Base-by-base conservation (phyloP, 2,329 filamentous ascomycete species). In the Endoconidiophora laricicola region DNA sequence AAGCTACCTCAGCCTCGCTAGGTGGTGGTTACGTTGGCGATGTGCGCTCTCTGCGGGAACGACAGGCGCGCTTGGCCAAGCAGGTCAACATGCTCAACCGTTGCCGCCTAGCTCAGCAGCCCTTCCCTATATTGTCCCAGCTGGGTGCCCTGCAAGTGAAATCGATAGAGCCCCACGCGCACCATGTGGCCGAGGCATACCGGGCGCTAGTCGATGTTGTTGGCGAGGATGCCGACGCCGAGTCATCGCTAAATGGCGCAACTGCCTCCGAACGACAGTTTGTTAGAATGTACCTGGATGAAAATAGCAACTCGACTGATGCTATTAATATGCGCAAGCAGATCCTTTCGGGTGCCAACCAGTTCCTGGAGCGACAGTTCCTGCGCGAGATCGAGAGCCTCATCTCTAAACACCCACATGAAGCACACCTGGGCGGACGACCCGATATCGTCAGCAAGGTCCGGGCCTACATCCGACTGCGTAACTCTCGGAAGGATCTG, bases 391-490 rank as follows among this genome's bases (percentile, higher is more conserved):
- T 96, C 37, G 85, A 94, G 60, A 73, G 70, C 7, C 70, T 83
- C 39, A 82, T 98, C 54, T 73, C 76, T 38, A 93, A 83, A 63
- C 86, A 91, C 61, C 87, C 88, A 2, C 78, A 82, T 50, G 88
- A 95, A 61, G 90, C 91, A 26, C 85, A 85, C 60, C 74, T 94
- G 40, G 91, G 91, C 53, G 91, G 91, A 56, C 77, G 87, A 39
- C 91, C 91, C 1, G 86, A 88, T 49, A 77, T 86, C 20, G 74
- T 88, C 56, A 94, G 85, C 69, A 94, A 94, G 66, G 82, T 95
- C 60, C 86, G 86, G 60, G 91, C 86, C 6, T 98, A 90, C 60
- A 86, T 98, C 57, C 79, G 88, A 45, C 73, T 95, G 52, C 79
- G 85, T 54, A 76, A 81, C 40, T 74, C 77, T 1, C 78, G 86